Conservation (phyloP, 139 green algal genomes). For the Chlamydomonas sphaeroides region DNA sequence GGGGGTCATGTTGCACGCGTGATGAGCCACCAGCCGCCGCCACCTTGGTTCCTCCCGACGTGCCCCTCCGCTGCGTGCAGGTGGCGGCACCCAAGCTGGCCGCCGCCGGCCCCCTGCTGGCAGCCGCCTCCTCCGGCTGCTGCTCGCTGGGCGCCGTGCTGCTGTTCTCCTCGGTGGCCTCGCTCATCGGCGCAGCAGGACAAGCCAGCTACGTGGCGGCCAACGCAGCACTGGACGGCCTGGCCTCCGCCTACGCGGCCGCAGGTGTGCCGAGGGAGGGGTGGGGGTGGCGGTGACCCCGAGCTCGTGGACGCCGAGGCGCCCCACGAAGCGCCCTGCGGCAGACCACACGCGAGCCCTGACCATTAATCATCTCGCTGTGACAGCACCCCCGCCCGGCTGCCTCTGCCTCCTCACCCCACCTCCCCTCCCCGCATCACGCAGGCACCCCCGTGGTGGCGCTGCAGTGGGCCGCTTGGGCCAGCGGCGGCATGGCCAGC, state of each 20-base stretch:
- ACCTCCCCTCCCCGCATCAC: too few species aligned
- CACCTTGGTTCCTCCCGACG: too few species aligned
- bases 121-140: neutral
- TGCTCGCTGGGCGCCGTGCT: constrained; percentile 52
- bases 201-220: constrained; percentile 87
- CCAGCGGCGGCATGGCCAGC: constrained; percentile 62
- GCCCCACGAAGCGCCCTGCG: too few species aligned
- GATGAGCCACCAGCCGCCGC: too few species aligned
- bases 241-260: constrained; percentile 2
- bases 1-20: neutral
- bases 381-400: too few species aligned
- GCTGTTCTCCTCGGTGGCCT: constrained; percentile 86
- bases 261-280: too few species aligned
- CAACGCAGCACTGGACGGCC: constrained; percentile 77
- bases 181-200: constrained; percentile 81
- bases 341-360: too few species aligned
- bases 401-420: too few species aligned
- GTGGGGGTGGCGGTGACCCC: too few species aligned
- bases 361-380: too few species aligned
- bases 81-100: constrained; percentile 30
- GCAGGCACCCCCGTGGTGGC: constrained; percentile 34
- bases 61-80: neutral
- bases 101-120: neutral
- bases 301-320: too few species aligned
- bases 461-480: constrained; percentile 70